phyloP scores from a whole-genome alignment of 2,329 filamentous ascomycete species.

The Gnomoniopsis sp. region DNA sequence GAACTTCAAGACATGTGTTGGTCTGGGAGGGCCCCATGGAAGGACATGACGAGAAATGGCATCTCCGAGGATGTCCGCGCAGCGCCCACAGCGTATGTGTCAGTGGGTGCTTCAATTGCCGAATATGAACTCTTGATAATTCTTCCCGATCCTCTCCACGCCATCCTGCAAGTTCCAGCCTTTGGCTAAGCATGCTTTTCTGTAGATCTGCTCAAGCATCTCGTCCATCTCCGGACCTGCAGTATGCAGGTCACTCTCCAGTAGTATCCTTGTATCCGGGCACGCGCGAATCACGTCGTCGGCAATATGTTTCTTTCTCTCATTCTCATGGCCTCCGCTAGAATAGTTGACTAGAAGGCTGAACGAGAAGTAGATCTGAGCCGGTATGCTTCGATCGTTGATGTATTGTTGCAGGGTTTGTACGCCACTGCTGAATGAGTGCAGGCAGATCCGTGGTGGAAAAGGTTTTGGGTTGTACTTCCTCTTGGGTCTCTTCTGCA shows the following conservation, averaged over 20 bases:
- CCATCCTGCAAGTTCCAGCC: constrained; percentile 75
- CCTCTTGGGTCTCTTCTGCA: neutral
- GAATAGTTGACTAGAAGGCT: constrained; percentile 78
- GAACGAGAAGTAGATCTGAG: constrained; percentile 82
- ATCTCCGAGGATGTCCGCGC: neutral
- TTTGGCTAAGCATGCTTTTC: constrained; percentile 74
- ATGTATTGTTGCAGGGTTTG: constrained; percentile 78
- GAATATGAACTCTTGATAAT: constrained; percentile 76
- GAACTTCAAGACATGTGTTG: too few relatives aligned
- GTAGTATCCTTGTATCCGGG: constrained; percentile 73
- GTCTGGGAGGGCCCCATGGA: neutral
- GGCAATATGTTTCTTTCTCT: constrained; percentile 46
- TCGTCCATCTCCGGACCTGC: constrained; percentile 81
- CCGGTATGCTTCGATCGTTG: constrained; percentile 66
- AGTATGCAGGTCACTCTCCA: constrained; percentile 86
- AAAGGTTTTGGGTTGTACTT: constrained; percentile 54
- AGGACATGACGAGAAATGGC: neutral
- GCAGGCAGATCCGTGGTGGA: constrained; percentile 85
- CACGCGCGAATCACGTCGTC: constrained; percentile 61
- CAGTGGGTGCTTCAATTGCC: constrained; percentile 38
- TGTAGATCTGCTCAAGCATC: constrained; percentile 69
- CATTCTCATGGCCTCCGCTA: constrained; percentile 39
- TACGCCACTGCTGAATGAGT: constrained; percentile 81
- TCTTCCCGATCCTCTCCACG: constrained; percentile 61
- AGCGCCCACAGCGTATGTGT: neutral